Evolutionary conservation across 805 yeast species (phyloP).

Genomic region (Vanderwaltozyma verrucispora): DNA sequence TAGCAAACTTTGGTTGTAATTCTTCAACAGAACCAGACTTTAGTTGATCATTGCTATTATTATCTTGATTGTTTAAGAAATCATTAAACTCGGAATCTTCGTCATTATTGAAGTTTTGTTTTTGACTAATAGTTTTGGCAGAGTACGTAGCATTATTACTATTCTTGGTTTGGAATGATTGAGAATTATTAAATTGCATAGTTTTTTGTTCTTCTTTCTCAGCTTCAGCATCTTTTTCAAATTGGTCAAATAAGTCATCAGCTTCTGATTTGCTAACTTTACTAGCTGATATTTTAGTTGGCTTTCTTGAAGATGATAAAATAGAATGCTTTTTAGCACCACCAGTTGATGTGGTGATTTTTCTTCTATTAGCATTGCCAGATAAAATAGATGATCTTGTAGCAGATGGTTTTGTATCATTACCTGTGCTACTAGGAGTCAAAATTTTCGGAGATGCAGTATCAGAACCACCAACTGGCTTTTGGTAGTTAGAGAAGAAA

Average conservation of each 20-base stretch:
- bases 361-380: constrained; percentile 22
- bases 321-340: constrained; percentile 34
- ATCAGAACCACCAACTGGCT: constrained; percentile 44
- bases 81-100: constrained; percentile 11
- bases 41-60: constrained; percentile 4
- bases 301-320: constrained; percentile 45
- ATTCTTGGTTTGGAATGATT: constrained; percentile 27
- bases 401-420: constrained; percentile 5
- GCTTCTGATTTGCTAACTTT: constrained; percentile 47
- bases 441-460: constrained; percentile 19
- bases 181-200: constrained; percentile 4
- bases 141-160: constrained; percentile 7
- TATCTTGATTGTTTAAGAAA: constrained; percentile 6
- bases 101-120: constrained; percentile 2
- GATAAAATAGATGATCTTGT: constrained; percentile 15
- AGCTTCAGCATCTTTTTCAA: constrained; percentile 68
- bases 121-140: constrained; percentile 3
- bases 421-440: constrained; percentile 14
- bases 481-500: constrained; percentile 87
- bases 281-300: constrained; percentile 46
- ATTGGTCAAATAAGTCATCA: constrained; percentile 41
- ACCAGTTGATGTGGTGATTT: constrained; percentile 10
- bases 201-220: constrained; percentile 55
- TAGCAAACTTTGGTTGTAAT: constrained; percentile 61
- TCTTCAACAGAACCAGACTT: constrained; percentile 16